Evolutionary conservation across 1,284 basidiomycete species (phyloP).

Genomic region (Ganoderma resinaceum): DNA sequence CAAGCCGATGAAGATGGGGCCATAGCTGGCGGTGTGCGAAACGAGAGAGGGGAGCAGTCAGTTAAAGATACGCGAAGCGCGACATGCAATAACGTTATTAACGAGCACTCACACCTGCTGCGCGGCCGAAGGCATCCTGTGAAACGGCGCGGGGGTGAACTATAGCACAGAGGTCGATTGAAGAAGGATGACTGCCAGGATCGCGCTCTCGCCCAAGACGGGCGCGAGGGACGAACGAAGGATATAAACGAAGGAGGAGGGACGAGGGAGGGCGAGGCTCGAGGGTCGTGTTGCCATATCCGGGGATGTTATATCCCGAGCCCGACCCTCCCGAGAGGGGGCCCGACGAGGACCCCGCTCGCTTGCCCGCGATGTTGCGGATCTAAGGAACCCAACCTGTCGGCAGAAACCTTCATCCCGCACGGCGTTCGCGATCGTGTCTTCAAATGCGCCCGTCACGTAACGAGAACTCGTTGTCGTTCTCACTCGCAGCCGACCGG

Average conservation of each 20-base stretch:
- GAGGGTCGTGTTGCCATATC: background rate
- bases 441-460: background rate
- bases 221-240: background rate
- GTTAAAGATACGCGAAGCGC: background rate
- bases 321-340: background rate
- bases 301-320: background rate
- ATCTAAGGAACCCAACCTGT: background rate
- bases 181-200: background rate
- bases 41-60: background rate
- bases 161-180: background rate
- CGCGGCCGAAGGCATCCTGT: conserved; percentile 3
- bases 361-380: background rate
- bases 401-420: background rate
- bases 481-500: background rate
- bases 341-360: background rate
- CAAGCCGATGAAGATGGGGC: conserved; percentile 48
- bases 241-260: background rate
- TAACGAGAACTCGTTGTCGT: background rate
- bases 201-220: background rate
- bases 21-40: conserved; percentile 37
- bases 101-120: background rate
- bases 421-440: background rate
- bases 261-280: background rate
- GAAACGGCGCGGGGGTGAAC: background rate
- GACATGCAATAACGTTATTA: background rate